phyloP scores from a whole-genome alignment of 148 eudicot genomes.

The Simmondsia chinensis region DNA sequence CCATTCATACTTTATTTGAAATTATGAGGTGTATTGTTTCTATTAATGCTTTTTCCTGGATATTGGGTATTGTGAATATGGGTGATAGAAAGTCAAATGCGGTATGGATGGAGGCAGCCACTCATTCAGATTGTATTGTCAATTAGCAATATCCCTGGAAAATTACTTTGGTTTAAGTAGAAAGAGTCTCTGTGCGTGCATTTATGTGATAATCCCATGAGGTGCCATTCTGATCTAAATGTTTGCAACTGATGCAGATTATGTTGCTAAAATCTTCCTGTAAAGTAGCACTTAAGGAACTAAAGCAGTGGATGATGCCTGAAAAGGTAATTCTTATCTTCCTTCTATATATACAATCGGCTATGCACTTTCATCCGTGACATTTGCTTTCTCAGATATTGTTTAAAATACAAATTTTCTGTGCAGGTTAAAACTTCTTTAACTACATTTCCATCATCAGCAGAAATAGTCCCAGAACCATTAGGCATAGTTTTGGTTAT shows the following conservation, averaged over 20 bases:
- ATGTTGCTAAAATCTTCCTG: slow-evolving; percentile 19
- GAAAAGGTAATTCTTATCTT: slow-evolving; percentile 26
- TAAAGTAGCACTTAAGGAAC: slow-evolving; percentile 28
- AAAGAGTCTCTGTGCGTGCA: too few species aligned
- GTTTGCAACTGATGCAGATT: slow-evolving; percentile 21
- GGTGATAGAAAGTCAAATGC: too few species aligned
- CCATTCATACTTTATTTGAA: too few species aligned
- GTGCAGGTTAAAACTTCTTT: slow-evolving; percentile 31
- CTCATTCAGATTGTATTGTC: too few species aligned
- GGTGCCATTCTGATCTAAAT: background rate
- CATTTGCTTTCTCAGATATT: background rate
- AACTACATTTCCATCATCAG: slow-evolving; percentile 9
- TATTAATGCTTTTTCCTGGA: too few species aligned
- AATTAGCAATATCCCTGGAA: too few species aligned
- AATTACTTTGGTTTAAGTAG: too few species aligned
- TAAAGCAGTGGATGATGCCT: slow-evolving; percentile 43
- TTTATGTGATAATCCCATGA: background rate
- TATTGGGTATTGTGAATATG: too few species aligned
- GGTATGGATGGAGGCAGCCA: too few species aligned
- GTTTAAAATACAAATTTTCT: background rate
- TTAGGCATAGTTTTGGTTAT: slow-evolving; percentile 2
- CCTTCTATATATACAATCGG: too few species aligned
- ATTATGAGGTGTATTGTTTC: too few species aligned
- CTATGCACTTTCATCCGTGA: too few species aligned
- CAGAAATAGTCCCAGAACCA: slow-evolving; percentile 11